A percentile compares a stretch with the other conserved stretches of the same genome.
Conservation (phyloP, 176 grass and related monocot species). For the Ampelocalamus luodianensis region DNA sequence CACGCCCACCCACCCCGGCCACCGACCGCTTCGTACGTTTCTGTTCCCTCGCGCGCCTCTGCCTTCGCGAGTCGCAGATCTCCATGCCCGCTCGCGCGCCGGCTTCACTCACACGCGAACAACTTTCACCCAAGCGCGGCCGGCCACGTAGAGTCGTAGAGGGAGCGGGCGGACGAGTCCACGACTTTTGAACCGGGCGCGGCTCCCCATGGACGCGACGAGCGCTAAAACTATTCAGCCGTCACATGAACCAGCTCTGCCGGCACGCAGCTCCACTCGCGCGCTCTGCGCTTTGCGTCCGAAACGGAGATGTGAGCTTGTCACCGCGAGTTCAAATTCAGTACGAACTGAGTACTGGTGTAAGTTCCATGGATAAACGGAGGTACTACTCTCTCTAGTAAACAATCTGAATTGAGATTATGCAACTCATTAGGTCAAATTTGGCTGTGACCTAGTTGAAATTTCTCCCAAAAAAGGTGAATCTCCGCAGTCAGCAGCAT, state of each 20-base stretch:
- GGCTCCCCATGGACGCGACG: background rate
- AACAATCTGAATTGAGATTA: background rate
- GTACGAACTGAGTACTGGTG: background rate
- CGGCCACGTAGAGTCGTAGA: background rate
- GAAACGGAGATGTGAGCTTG: background rate
- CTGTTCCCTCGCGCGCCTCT: background rate
- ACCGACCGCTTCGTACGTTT: constrained; percentile 6
- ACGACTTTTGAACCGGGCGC: constrained; percentile 26
- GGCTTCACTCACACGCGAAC: constrained; percentile 44
- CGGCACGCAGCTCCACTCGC: constrained; percentile 39
- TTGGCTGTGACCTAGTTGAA: background rate
- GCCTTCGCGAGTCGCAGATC: constrained; percentile 37
- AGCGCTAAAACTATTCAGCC: constrained; percentile 35
- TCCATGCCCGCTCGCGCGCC: constrained; percentile 20
- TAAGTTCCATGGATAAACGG: background rate
- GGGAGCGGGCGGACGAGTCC: background rate
- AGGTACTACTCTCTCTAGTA: background rate
- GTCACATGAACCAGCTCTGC: constrained; percentile 36
- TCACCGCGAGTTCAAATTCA: background rate
- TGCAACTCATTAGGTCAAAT: background rate
- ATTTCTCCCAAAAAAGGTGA: background rate
- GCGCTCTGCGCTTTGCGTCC: constrained; percentile 30
- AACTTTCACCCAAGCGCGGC: background rate
- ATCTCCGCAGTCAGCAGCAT: background rate
- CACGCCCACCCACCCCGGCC: background rate